Percentiles rank a stretch among this genome's conserved stretches.
Evolutionary conservation across 2,329 filamentous ascomycete species (phyloP).

Genomic region (Pseudonectria foliicola): DNA sequence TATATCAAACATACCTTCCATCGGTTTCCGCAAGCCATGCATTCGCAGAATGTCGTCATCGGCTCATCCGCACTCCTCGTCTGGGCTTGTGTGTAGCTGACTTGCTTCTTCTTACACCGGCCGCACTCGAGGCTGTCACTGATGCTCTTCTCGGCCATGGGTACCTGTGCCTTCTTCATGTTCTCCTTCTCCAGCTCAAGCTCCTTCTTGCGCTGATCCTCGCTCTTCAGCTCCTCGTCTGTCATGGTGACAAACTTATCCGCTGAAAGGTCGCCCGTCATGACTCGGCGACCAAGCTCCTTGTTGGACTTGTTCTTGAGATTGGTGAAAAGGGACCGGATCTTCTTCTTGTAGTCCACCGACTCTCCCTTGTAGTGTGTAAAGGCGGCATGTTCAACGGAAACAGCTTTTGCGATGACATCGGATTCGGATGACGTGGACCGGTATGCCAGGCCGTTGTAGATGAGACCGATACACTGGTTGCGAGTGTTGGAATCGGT

Average conservation of each 20-base stretch:
- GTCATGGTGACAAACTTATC: conserved; percentile 78
- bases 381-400: conserved; percentile 76
- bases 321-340: conserved; percentile 89
- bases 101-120: conserved; percentile 88
- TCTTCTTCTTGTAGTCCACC: conserved; percentile 74
- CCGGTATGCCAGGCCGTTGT: conserved; percentile 74
- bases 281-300: conserved; percentile 66
- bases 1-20: conserved; percentile 54
- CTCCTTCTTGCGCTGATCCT: conserved; percentile 70
- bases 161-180: conserved; percentile 94
- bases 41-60: conserved; percentile 71
- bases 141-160: conserved; percentile 85
- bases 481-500: conserved; percentile 71
- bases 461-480: conserved; percentile 82
- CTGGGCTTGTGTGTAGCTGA: conserved; percentile 94
- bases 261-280: conserved; percentile 64
- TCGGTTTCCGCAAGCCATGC: conserved; percentile 60
- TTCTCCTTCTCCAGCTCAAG: conserved; percentile 78
- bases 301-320: conserved; percentile 88
- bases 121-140: conserved; percentile 81
- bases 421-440: conserved; percentile 64
- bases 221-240: conserved; percentile 84
- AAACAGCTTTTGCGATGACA: conserved; percentile 68
- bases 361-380: conserved; percentile 62
- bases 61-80: conserved; percentile 94